Evolutionary conservation across 768 basidiomycete genomes (phyloP).

Genomic region (Termitomyces sp.): DNA sequence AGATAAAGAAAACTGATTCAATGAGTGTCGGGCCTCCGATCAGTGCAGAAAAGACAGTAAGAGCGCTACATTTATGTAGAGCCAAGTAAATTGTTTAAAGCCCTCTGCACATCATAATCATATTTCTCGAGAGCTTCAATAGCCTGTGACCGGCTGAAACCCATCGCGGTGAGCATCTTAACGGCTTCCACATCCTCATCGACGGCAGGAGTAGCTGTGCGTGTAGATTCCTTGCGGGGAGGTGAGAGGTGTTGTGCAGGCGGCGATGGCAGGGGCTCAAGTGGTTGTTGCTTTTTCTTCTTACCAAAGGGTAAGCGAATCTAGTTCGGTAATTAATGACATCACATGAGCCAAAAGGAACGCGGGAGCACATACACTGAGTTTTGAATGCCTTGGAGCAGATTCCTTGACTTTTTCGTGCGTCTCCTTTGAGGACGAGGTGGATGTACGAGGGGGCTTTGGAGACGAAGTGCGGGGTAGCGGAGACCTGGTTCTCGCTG

Average conservation of each 20-base stretch:
- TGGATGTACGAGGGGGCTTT: conserved; percentile 54
- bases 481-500: conserved; percentile 41
- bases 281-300: conserved; percentile 64
- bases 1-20: not conserved
- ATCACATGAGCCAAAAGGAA: not conserved
- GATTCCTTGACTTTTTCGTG: conserved; percentile 57
- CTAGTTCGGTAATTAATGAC: conserved; percentile 20
- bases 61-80: conserved; percentile 1
- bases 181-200: conserved; percentile 77
- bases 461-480: conserved; percentile 54
- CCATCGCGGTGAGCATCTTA: conserved; percentile 83
- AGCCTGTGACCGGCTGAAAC: conserved; percentile 81
- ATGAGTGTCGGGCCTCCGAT: not conserved
- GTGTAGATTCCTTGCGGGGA: conserved; percentile 41
- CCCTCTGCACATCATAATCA: conserved; percentile 76
- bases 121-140: conserved; percentile 81
- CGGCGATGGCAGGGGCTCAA: conserved; percentile 39
- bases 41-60: not conserved
- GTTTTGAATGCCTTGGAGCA: conserved; percentile 62
- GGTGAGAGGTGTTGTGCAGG: conserved; percentile 36
- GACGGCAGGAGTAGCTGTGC: conserved; percentile 45
- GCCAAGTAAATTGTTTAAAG: conserved; percentile 68
- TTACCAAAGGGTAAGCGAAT: conserved; percentile 78
- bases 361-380: conserved; percentile 56
- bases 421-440: conserved; percentile 56